These are phyloP conservation scores for Kwoniella pini DNA, from an alignment of 768 basidiomycete species.

Conservation along the genomic window DNA sequence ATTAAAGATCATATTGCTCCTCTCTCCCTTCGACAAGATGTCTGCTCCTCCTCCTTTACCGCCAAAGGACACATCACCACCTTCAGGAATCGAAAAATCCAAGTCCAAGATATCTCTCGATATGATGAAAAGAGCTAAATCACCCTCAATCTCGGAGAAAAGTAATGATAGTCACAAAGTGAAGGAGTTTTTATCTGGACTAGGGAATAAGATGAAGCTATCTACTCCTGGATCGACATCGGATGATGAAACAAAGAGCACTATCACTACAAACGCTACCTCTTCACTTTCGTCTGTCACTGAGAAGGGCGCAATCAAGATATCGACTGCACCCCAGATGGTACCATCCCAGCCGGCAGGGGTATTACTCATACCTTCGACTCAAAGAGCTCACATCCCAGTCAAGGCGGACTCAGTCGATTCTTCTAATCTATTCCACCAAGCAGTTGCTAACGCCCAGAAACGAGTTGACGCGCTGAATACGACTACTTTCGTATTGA, in stretches of 20 bases:
- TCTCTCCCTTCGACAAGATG: background rate
- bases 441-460: conserved; percentile 25
- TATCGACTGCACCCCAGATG: background rate
- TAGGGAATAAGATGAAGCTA: conserved; percentile 7
- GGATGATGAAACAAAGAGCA: conserved; percentile 5
- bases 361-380: background rate
- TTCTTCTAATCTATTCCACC: conserved; percentile 13
- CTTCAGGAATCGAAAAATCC: background rate
- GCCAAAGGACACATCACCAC: conserved; percentile 6
- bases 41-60: conserved; percentile 11
- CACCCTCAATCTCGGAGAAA: background rate
- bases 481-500: conserved; percentile 21
- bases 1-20: no score
- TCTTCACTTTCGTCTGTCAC: background rate
- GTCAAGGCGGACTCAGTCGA: background rate
- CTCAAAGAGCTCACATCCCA: background rate
- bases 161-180: conserved; percentile 5
- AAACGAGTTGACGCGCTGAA: conserved; percentile 27
- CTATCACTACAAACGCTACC: background rate
- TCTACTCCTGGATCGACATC: background rate
- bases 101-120: background rate
- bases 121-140: conserved; percentile 1
- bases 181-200: conserved; percentile 15
- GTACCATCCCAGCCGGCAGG: background rate
- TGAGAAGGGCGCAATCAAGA: background rate